Base-by-base conservation (phyloP, 352 stramenopile species). In the Phytopythium litorale region DNA sequence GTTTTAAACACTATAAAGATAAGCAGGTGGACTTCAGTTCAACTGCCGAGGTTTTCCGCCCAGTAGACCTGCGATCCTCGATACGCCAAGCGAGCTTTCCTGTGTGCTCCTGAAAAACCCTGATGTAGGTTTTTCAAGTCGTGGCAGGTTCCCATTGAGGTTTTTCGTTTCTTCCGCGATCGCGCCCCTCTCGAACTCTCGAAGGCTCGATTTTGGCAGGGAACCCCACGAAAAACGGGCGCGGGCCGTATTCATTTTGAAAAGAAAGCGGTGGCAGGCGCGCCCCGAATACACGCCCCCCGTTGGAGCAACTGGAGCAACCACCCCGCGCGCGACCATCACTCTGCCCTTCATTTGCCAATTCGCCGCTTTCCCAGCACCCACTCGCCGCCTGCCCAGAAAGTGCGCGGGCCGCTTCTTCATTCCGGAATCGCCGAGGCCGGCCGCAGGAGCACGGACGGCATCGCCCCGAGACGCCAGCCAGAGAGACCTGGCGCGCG, bases 231-330 rank as follows among this genome's bases (percentile, higher is more conserved):
- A 56, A 74, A 60, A 60, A 67, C 69, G 11, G 3, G 15, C 37
- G n/a, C 54, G 51, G 8, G 11, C 33, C 19, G 55, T 72, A 73
- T 65, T 78, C 73, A 78, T 78, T 81, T 81, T 78, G 65, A 64
- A 81, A 81, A 81, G 70, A 70, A 75, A 75, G 45, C 71, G 43
- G 70, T 78, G 72, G 72, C 65, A 77, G 72, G 69, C 67, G 60
- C 57, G 64, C 54, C 62, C 67, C 64, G 30, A 80, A 78, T 80
- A 80, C 60, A 77, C 62, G 66, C 67, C 43, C 63, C 48, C 61
- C 68, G 51, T 73, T 70, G 60, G 64, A 67, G 70, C 70, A 65
- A 65, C 60, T 51, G 28, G 28, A 32, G 28, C 28, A 32, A 32
- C 28, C 28, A 32, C 4, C 28, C 28, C 60, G 50, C 15, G 18